These are phyloP conservation scores for Pestalotiopsis sp. DNA, from an alignment of 2,329 filamentous ascomycete genomes.

Conservation along the genomic window DNA sequence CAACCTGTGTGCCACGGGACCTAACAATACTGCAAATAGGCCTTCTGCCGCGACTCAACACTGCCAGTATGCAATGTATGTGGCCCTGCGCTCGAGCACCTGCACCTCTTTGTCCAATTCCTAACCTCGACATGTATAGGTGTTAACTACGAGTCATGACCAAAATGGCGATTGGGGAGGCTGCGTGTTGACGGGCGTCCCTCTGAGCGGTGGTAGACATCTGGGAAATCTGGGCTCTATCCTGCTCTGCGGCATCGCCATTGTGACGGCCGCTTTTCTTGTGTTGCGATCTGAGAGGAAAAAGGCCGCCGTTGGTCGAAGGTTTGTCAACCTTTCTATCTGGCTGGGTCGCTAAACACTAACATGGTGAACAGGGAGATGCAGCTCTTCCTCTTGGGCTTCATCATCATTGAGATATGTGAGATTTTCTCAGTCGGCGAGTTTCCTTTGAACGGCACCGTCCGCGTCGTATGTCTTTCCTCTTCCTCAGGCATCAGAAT, in stretches of 20 bases:
- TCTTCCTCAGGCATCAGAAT: neutral
- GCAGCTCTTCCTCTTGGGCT: constrained; percentile 87
- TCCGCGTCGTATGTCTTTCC: constrained; percentile 66
- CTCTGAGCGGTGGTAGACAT: constrained; percentile 62
- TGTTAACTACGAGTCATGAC: constrained; percentile 62
- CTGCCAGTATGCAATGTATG: constrained; percentile 83
- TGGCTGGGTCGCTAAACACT: constrained; percentile 15
- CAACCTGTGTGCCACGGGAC: neutral
- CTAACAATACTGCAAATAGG: constrained; percentile 44
- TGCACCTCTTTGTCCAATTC: neutral
- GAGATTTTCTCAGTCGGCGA: constrained; percentile 95
- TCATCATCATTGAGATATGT: constrained; percentile 85
- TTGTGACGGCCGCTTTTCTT: constrained; percentile 65
- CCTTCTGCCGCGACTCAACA: constrained; percentile 82
- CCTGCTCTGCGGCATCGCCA: constrained; percentile 75
- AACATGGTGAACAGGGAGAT: constrained; percentile 69
- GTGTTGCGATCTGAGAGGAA: constrained; percentile 84
- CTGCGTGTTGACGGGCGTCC: constrained; percentile 76
- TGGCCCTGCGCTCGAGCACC: constrained; percentile 20
- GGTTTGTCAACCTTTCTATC: constrained; percentile 51
- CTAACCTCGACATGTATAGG: constrained; percentile 39
- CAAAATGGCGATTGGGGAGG: constrained; percentile 63
- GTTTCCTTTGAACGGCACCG: constrained; percentile 71
- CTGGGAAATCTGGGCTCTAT: constrained; percentile 90
- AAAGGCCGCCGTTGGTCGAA: constrained; percentile 88